Conservation (phyloP, 257 asterid genomes). For the Solanum sejunctum region DNA sequence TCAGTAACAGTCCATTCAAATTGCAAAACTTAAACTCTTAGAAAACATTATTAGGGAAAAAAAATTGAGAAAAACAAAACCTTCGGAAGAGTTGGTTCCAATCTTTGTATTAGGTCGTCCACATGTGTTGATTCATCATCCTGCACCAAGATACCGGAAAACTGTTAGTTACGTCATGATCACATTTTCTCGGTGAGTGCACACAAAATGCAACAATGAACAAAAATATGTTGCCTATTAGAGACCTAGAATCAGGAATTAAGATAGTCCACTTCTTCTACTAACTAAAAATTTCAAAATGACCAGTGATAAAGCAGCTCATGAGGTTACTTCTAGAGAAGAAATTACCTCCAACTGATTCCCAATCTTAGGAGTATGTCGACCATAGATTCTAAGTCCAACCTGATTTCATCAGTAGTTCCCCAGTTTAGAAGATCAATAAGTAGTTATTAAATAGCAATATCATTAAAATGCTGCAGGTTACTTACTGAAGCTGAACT, state of each 20-base stretch:
- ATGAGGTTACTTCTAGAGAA: neutral
- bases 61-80: slow-evolving; percentile 14
- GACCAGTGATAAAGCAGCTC: neutral
- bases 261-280: neutral
- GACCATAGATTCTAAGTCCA: slow-evolving; percentile 25
- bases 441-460: neutral
- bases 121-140: slow-evolving; percentile 34
- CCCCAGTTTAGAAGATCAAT: neutral
- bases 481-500: slow-evolving; percentile 54
- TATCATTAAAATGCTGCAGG: neutral
- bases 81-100: slow-evolving; percentile 58
- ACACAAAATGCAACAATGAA: neutral
- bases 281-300: neutral
- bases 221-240: neutral
- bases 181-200: neutral
- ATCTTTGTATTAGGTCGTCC: slow-evolving; percentile 42
- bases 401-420: slow-evolving; percentile 25
- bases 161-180: neutral
- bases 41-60: slow-evolving; percentile 16
- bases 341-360: slow-evolving; percentile 39
- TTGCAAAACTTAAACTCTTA: slow-evolving; percentile 4
- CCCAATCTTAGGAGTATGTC: slow-evolving; percentile 19
- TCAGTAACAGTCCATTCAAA: neutral
- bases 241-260: neutral
- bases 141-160: slow-evolving; percentile 17